Conservation (phyloP, 192 early-diverging fungal species). For the Coemansia sp. region DNA sequence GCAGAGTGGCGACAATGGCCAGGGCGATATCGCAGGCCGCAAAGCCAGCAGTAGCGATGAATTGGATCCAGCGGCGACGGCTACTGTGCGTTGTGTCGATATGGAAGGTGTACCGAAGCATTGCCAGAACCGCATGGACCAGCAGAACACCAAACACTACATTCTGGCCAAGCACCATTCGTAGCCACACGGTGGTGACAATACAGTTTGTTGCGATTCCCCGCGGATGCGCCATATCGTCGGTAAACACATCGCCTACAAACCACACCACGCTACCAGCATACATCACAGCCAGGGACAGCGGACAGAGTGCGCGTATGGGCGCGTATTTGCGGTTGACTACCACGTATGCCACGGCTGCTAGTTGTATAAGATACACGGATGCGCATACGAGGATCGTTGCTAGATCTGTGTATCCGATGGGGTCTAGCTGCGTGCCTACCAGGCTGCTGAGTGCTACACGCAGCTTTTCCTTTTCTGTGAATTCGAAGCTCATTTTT, state of each 20-base stretch:
- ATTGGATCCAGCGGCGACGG: not conserved
- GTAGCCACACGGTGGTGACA: constrained; percentile 37
- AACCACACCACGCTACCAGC: constrained; percentile 28
- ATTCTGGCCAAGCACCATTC: constrained; percentile 32
- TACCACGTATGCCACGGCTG: constrained; percentile 27
- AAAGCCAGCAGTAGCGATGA: not conserved
- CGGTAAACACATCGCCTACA: constrained; percentile 36
- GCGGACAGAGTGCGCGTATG: constrained; percentile 12
- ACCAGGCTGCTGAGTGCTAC: constrained; percentile 26
- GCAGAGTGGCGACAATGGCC: constrained; percentile 15
- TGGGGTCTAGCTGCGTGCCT: constrained; percentile 31
- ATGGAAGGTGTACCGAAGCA: constrained; percentile 8
- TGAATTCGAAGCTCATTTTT: constrained; percentile 40
- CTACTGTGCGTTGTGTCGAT: not conserved
- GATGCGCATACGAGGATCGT: constrained; percentile 11
- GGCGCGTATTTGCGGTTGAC: constrained; percentile 29
- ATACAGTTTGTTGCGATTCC: constrained; percentile 23
- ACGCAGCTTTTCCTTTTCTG: constrained; percentile 32
- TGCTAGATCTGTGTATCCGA: constrained; percentile 35
- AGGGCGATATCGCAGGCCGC: not conserved
- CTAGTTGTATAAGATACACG: constrained; percentile 21
- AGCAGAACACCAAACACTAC: constrained; percentile 4
- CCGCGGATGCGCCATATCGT: constrained; percentile 30
- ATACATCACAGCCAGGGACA: constrained; percentile 8
- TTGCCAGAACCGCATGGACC: not conserved